Evolutionary conservation across 176 grass and related monocot genomes (phyloP).

Genomic region (Panicum miliaceum): DNA sequence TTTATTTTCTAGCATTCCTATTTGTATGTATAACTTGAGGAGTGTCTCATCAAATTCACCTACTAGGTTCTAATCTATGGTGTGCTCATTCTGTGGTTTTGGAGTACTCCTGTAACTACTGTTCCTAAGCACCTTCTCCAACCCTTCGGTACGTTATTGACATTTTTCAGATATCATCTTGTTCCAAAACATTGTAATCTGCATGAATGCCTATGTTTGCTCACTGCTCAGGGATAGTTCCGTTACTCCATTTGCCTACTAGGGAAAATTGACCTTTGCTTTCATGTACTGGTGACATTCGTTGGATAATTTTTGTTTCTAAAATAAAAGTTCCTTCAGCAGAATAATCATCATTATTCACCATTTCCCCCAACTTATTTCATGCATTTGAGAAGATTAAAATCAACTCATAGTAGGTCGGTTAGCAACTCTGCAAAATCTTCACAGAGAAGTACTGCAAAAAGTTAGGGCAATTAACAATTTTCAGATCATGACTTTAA

Average conservation of each 20-base stretch:
- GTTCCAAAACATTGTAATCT: conserved; percentile 5
- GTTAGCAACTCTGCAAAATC: neutral
- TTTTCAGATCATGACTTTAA: neutral
- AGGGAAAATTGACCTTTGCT: neutral
- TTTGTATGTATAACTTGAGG: neutral
- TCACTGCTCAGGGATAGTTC: neutral
- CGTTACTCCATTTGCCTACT: neutral
- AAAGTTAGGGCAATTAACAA: neutral
- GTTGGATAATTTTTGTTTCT: neutral
- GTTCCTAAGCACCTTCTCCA: conserved; percentile 87
- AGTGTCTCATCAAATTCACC: conserved; percentile 44
- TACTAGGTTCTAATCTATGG: conserved; percentile 71
- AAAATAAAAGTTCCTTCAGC: neutral
- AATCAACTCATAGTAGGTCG: neutral
- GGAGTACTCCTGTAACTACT: conserved; percentile 71
- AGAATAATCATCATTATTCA: neutral
- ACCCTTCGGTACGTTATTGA: conserved; percentile 74
- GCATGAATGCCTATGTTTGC: neutral
- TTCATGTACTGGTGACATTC: neutral
- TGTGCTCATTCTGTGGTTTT: conserved; percentile 62
- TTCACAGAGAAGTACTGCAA: neutral
- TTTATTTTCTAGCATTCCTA: neutral
- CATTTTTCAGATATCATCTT: conserved; percentile 18
- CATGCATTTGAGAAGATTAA: neutral
- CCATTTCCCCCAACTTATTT: neutral